phyloP scores from a whole-genome alignment of 2,329 filamentous ascomycete species.

The Falciphora oryzae region DNA sequence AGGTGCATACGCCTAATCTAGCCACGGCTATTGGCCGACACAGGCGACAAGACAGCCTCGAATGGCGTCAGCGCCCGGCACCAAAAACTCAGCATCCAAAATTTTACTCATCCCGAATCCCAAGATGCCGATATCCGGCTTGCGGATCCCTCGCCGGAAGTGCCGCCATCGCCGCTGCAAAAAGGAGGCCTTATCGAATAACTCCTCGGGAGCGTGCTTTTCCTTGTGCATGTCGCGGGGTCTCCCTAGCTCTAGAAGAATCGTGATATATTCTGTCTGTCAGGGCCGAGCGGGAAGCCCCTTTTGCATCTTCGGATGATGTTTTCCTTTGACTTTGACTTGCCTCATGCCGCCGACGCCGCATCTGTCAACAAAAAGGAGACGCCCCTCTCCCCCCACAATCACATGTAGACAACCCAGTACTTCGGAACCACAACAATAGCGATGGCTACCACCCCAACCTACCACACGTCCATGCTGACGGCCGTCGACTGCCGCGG shows the following conservation, averaged over 20 bases:
- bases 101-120: not conserved
- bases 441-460: constrained; percentile 1
- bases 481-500: constrained; percentile 64
- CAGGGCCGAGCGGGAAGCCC: too few species aligned
- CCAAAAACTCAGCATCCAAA: not conserved
- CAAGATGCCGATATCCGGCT: not conserved
- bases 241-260: not conserved
- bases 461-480: constrained; percentile 49
- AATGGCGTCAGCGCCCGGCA: not conserved
- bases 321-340: too few species aligned
- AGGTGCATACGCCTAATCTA: too few species aligned
- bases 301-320: too few species aligned
- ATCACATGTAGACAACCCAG: too few species aligned
- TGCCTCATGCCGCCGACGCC: not conserved
- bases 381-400: too few species aligned
- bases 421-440: too few species aligned
- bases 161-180: not conserved
- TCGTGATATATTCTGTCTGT: not conserved
- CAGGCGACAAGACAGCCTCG: not conserved
- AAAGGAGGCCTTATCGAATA: not conserved
- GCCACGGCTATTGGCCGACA: not conserved
- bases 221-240: not conserved
- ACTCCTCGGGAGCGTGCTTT: not conserved
- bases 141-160: not conserved
- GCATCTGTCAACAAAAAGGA: too few species aligned